A percentile compares a stretch with the other conserved stretches of the same genome.
phyloP scores from a whole-genome alignment of 2,329 filamentous ascomycete species.

The Ambrosiella cleistominuta region DNA sequence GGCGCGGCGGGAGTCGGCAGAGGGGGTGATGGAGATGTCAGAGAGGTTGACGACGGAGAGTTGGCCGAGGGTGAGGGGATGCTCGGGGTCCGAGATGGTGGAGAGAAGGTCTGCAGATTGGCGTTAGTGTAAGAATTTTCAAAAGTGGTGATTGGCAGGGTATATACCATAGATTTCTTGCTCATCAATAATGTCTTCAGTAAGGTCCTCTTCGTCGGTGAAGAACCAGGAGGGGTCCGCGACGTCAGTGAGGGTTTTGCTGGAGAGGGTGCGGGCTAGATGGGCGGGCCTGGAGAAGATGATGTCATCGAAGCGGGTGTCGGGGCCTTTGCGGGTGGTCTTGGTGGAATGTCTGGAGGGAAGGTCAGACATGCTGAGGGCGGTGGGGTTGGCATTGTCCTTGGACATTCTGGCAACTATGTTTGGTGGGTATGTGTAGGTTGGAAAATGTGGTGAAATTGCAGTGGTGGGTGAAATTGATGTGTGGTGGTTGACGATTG shows the following conservation, averaged over 20 bases:
- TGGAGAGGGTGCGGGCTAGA: conserved; percentile 21
- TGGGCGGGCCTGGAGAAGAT: conserved; percentile 30
- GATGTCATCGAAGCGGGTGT: conserved; percentile 30
- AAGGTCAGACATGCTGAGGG: conserved; percentile 73
- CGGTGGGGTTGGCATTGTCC: conserved; percentile 82
- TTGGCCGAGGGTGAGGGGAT: conserved; percentile 82
- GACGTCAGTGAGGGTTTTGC: conserved; percentile 1
- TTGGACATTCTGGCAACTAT: conserved; percentile 2
- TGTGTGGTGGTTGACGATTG: not conserved
- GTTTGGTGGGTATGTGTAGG: not conserved
- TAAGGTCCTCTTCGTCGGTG: conserved; percentile 26
- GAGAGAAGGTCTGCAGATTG: conserved; percentile 56
- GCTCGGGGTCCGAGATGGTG: conserved; percentile 88
- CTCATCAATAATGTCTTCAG: conserved; percentile 68
- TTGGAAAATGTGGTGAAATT: not conserved
- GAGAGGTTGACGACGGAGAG: conserved; percentile 90
- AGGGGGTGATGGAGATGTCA: conserved; percentile 59
- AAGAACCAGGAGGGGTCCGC: conserved; percentile 21
- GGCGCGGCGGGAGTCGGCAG: conserved; percentile 22
- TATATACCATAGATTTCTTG: conserved; percentile 81
- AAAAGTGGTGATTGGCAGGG: not conserved
- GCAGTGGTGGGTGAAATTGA: not conserved
- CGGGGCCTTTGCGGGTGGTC: conserved; percentile 28
- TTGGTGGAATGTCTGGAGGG: conserved; percentile 49
- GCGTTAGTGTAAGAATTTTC: not conserved